A percentile compares a stretch with the other conserved stretches of the same genome.
Conservation (phyloP, 2,329 filamentous ascomycete species). For the Pestalotiopsis sp. region DNA sequence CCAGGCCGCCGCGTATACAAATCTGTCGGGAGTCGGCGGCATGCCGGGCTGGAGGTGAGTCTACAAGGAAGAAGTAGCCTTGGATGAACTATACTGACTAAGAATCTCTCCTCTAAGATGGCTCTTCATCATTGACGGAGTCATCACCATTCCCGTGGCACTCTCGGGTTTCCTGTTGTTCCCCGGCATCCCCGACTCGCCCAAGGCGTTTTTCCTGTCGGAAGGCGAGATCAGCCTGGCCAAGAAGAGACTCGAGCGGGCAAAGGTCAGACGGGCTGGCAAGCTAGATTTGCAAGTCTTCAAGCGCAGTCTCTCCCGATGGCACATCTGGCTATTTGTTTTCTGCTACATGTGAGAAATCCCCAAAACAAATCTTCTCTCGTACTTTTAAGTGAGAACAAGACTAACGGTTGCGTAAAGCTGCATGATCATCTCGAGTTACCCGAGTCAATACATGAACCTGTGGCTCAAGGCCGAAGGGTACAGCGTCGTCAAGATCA, state of each 20-base stretch:
- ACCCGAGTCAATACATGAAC: slow-evolving; percentile 52
- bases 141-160: slow-evolving; percentile 56
- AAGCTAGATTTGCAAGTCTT: slow-evolving; percentile 46
- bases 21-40: slow-evolving; percentile 21
- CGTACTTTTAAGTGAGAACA: too few relatives aligned
- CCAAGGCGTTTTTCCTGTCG: slow-evolving; percentile 39
- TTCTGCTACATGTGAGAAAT: slow-evolving; percentile 49
- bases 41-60: slow-evolving; percentile 25
- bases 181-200: slow-evolving; percentile 44
- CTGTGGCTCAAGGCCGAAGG: slow-evolving; percentile 54
- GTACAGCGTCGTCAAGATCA: slow-evolving; percentile 51
- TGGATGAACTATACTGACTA: background rate
- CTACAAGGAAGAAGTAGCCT: too few relatives aligned
- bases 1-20: slow-evolving; percentile 26
- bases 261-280: slow-evolving; percentile 38
- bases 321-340: slow-evolving; percentile 55
- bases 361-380: too few relatives aligned
- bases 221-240: slow-evolving; percentile 38
- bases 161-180: slow-evolving; percentile 51
- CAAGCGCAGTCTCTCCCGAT: slow-evolving; percentile 47
- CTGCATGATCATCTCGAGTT: slow-evolving; percentile 47
- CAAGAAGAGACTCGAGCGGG: slow-evolving; percentile 33
- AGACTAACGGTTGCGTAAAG: slow-evolving; percentile 22
- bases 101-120: slow-evolving; percentile 25
- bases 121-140: slow-evolving; percentile 59